Evolutionary conservation across 148 eudicot species (phyloP), one percentile per base, ranked within the genome.

Genomic region (Rhododendron vialii): DNA sequence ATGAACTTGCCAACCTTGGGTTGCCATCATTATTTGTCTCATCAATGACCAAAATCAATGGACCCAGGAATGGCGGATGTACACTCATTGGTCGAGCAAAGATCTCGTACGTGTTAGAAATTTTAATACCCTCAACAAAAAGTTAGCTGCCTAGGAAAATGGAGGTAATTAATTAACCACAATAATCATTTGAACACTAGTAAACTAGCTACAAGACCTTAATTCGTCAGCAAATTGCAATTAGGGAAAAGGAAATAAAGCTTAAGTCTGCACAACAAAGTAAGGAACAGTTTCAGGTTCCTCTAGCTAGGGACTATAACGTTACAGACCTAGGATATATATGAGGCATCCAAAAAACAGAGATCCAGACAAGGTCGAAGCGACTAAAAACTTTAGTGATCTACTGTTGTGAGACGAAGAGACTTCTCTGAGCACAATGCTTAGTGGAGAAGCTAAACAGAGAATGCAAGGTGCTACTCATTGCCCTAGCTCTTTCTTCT

Each of bases 181-280:
- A 91, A 81, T 81, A 84, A 87, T 82, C 89, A 80, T 74, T 65
- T 85, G 71, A 90, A 89, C 78, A 85, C 85, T 69, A 90, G 86
- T 87, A 91, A 92, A 71, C 91, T 36, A 33, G 35, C 35, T 92
- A 84, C 93, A 93, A 86, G 94, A 94, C 84, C 89, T 94, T 36
- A 36, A 36, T 36, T 71, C 93, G 95, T 55, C 95, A 94, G 87
- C 87, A 87, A 82, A 93, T 94, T 48, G 95, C 91, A 15, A 89
- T 88, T 18, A 88, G 90, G 79, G 95, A 94, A 86, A 94, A 88
- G 84, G 91, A 94, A 84, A 83, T 94, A 63, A 93, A 92, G 90
- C 93, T 88, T 9, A 92, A 92, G 89, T 38, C 87, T 35, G 84
- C 81, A 69, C 88, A 87, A 79, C 89, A 87, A 84, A 89, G 83